These are phyloP conservation scores for Pisolithus thermaeus DNA, from an alignment of 1,284 basidiomycete genomes.

Conservation along the genomic window DNA sequence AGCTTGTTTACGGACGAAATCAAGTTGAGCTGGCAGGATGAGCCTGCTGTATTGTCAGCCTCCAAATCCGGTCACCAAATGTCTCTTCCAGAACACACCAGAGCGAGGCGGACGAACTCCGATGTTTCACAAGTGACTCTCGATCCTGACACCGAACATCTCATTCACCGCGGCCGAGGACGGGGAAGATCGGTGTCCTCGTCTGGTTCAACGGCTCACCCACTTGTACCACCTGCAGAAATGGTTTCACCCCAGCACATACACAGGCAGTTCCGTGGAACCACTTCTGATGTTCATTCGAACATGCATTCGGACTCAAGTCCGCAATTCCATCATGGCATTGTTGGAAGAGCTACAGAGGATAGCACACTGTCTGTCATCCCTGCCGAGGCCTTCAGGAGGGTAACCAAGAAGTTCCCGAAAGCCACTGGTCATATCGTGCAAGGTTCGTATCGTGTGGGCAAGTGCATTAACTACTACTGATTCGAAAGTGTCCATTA, in stretches of 20 bases:
- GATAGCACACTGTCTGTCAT: conserved; percentile 99
- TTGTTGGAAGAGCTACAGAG: conserved; percentile 85
- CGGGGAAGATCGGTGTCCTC: conserved; percentile 55
- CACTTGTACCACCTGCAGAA: conserved; percentile 26
- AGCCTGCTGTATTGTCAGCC: conserved; percentile 27
- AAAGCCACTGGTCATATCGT: conserved; percentile 98
- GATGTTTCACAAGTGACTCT: conserved; percentile 63
- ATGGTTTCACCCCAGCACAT: conserved; percentile 8
- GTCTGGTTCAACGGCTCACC: conserved; percentile 60
- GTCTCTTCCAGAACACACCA: conserved; percentile 19
- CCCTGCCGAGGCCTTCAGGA: conserved; percentile 92
- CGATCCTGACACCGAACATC: conserved; percentile 25
- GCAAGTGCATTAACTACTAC: not conserved
- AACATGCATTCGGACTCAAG: conserved; percentile 21
- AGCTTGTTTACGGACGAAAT: conserved; percentile 96
- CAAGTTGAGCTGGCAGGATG: conserved; percentile 85
- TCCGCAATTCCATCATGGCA: conserved; percentile 46
- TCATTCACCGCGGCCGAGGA: conserved; percentile 26
- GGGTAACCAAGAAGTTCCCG: conserved; percentile 91
- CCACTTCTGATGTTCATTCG: conserved; percentile 13
- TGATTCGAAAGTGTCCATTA: conserved; percentile 23
- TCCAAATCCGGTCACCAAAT: conserved; percentile 14
- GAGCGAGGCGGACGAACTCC: conserved; percentile 42
- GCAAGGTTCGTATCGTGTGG: conserved; percentile 51
- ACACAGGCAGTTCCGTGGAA: conserved; percentile 4